Evolutionary conservation across 768 basidiomycete genomes (phyloP), one percentile per base, ranked within the genome.

Genomic region (Calocybe indica): DNA sequence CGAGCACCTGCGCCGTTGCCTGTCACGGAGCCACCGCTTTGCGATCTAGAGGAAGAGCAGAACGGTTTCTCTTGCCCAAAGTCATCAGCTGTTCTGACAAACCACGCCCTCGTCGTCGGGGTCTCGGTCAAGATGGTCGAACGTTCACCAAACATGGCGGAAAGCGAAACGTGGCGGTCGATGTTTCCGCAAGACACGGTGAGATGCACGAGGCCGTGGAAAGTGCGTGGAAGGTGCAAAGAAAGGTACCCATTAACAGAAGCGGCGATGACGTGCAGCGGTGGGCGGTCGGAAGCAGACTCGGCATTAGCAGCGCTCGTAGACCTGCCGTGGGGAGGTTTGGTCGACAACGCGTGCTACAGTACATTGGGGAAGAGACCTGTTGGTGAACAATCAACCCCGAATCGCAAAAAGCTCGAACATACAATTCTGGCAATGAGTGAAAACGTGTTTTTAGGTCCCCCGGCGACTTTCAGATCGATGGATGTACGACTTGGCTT

Each of bases 151-250:
- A 71, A 55, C 8, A 52, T 63, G 5, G 47, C 47, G 6, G 69
- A 71, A 7, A 73, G 62, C 7, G 56, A 54, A 4, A 71, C 57
- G 46, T 67, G 71, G 7, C 52, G 57, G 36, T 67, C 69, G 15
- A 73, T 58, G 50, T 71, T 61, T 5, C 70, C 71, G 0, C 59
- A 63, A n/a, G 58, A 58, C 34, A 74, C 61, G 45, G 58, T 54
- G 15, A 74, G 55, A 0, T 63, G 66, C 12, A 72, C 55, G 2
- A 70, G 66, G 0, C 74, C 75, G 38, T 62, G 66, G 58, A 74
- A 73, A 7, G 73, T 69, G 12, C 59, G 59, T 22, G 75, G 75
- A 9, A 76, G 61, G 34, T 69, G 63, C 6, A 76, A 58, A 38
- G 60, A 58, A 42, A 63, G 46, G 54, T 62, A 58, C 36, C 65